Base-by-base conservation (phyloP, 2,329 filamentous ascomycete genomes). In the Dryadomyces quercus-mongolicae region DNA sequence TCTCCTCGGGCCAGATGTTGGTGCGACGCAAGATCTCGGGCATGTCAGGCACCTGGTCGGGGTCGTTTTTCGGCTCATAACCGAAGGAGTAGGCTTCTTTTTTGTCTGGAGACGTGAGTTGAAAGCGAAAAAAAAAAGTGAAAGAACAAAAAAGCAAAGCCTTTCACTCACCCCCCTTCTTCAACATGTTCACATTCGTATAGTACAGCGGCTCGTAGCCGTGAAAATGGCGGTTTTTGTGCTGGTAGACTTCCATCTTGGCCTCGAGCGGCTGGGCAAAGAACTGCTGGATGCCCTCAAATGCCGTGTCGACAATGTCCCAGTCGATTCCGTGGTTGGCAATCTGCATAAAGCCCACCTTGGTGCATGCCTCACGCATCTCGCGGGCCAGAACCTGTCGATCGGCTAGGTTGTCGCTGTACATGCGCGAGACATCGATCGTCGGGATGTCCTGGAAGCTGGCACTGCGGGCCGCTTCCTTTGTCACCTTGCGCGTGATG, bases 31-130 rank as follows among this genome's bases (percentile, higher is more conserved):
- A 22, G 6, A n/a, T 6, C n/a, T 46, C 45, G 42, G 52, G 22
- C 45, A 42, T 42, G 12, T 42, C 38, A 45, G 52, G 38, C 16
- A 53, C 49, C 15, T 47, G 45, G 18, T 53, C 36, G 1, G 54
- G 47, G n/a, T 58, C 56, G 1, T 31, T 25, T 45, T 54, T 54
- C 2, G 54, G 54, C 36, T 58, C 56, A 18, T 52, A 58, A 10
- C 53, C 56, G 44, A 36, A 49, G 2, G 34, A 50, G 18, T 21
- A 50, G 18, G 34, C 34, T 10, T 50, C 48, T 16, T 50, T 42
- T 22, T 9, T 22, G 44, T 46, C 44, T 25, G 18, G 12, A 42
- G 38, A 42, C 3, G 38, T 3, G 16, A 10, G 38, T 5, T 3
- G 9, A 10, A 42, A n/a, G 16, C 6, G 38, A 42, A 42, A 42